These are phyloP conservation scores for Cordyceps cateniannulata DNA, from an alignment of 2,329 filamentous ascomycete genomes.

Conservation along the genomic window DNA sequence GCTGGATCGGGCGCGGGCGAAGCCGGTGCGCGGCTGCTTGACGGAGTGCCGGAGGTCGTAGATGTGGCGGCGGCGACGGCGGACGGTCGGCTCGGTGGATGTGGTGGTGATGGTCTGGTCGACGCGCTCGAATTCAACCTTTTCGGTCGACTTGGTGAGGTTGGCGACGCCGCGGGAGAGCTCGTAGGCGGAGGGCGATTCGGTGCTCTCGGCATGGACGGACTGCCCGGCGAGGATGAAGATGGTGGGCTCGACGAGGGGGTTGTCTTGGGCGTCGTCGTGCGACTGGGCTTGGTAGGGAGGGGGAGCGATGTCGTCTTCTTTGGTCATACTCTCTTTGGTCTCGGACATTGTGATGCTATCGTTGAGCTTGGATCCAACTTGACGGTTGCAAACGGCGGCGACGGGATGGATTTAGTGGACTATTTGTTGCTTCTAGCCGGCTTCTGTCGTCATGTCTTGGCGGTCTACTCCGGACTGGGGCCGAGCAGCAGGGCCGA, in stretches of 20 bases:
- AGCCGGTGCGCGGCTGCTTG: conserved; percentile 1
- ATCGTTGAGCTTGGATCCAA: background rate
- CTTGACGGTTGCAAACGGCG: background rate
- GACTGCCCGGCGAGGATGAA: conserved; percentile 1
- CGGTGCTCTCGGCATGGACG: background rate
- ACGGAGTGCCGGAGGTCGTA: background rate
- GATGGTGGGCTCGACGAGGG: background rate
- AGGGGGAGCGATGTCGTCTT: background rate
- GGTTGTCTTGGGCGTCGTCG: background rate
- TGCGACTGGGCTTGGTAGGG: background rate
- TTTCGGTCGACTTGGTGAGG: background rate
- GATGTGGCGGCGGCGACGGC: background rate
- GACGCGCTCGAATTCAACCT: background rate
- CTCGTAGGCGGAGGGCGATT: background rate
- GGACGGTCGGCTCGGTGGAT: background rate
- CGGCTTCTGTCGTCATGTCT: background rate
- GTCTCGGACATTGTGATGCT: background rate
- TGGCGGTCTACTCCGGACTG: background rate
- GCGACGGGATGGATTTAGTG: background rate
- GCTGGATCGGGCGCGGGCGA: background rate
- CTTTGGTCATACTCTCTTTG: background rate
- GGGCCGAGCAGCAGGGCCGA: background rate
- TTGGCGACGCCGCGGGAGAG: background rate
- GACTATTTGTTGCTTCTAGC: background rate
- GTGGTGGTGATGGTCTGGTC: background rate